Conservation (phyloP, 352 stramenopile genomes). For the Phytophthora rubi region DNA sequence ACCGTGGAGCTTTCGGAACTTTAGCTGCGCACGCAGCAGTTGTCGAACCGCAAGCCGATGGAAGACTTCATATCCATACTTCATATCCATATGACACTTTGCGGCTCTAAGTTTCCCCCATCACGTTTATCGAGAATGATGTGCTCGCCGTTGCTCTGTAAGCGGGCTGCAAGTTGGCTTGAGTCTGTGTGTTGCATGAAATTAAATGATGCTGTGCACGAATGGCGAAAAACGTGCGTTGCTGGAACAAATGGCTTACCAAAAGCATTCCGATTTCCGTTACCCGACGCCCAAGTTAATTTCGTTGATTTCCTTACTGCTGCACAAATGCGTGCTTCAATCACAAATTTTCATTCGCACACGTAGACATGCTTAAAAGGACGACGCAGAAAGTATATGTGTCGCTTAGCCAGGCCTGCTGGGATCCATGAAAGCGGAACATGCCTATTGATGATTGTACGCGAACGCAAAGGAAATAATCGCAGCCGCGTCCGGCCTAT, state of each 20-base stretch:
- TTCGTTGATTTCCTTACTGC: background rate
- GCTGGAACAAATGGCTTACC: background rate
- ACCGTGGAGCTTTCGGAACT: no score
- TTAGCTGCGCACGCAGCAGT: no score
- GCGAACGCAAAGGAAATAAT: no score
- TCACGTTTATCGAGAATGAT: slow-evolving; percentile 12
- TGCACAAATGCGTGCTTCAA: background rate
- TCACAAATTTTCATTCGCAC: slow-evolving; percentile 9
- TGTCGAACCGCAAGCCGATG: no score
- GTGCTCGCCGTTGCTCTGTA: background rate
- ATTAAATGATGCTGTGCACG: no score
- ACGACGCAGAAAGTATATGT: slow-evolving; percentile 1
- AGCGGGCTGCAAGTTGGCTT: background rate
- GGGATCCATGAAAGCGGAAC: no score
- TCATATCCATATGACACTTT: slow-evolving; percentile 20
- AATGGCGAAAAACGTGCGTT: no score
- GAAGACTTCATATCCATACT: slow-evolving; percentile 11
- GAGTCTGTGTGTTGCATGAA: slow-evolving; percentile 4
- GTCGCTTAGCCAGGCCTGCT: background rate
- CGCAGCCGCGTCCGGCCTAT: no score
- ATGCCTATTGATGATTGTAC: no score
- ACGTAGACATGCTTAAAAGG: slow-evolving; percentile 8
- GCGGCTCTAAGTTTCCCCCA: slow-evolving; percentile 12
- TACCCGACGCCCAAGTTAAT: background rate
- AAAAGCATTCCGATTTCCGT: background rate